These are phyloP conservation scores for Fraxinus ornus DNA, from an alignment of 305 asterid species.

Conservation along the genomic window DNA sequence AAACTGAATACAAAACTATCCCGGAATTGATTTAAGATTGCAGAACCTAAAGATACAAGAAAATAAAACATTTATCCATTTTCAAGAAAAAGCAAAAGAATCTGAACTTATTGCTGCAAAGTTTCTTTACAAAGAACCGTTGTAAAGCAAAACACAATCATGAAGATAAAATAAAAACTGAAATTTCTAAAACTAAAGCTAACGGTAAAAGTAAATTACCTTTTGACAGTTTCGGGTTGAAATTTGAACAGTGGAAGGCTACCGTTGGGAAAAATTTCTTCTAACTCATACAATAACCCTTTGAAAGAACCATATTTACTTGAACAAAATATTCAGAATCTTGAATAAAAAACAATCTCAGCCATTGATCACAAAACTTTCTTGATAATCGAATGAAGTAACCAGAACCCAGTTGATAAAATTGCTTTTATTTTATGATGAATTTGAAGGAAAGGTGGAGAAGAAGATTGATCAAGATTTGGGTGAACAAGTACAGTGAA, in stretches of 20 bases:
- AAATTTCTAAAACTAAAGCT: constrained; percentile 19
- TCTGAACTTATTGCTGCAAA: not conserved
- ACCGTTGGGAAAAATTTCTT: constrained; percentile 44
- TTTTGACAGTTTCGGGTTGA: constrained; percentile 46
- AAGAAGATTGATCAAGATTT: constrained; percentile 21
- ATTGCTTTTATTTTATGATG: not conserved
- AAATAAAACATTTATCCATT: not conserved
- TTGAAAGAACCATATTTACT: constrained; percentile 21
- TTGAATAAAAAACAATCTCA: constrained; percentile 19
- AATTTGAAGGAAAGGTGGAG: constrained; percentile 9
- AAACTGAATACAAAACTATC: constrained; percentile 35
- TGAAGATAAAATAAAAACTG: constrained; percentile 15
- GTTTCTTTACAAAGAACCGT: constrained; percentile 21
- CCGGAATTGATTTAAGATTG: constrained; percentile 4
- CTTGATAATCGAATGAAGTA: not conserved
- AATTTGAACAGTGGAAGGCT: constrained; percentile 59
- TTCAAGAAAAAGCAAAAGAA: constrained; percentile 16
- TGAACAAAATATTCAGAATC: constrained; percentile 18
- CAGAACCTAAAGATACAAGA: not conserved
- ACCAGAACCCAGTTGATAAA: constrained; percentile 17
- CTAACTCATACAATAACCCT: constrained; percentile 32
- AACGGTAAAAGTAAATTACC: constrained; percentile 48
- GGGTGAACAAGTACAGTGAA: constrained; percentile 16
- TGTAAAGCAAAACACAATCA: constrained; percentile 9
- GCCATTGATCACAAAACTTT: not conserved